These are phyloP conservation scores for Orbilia javanica DNA, from an alignment of 2,329 filamentous ascomycete species.

Conservation along the genomic window DNA sequence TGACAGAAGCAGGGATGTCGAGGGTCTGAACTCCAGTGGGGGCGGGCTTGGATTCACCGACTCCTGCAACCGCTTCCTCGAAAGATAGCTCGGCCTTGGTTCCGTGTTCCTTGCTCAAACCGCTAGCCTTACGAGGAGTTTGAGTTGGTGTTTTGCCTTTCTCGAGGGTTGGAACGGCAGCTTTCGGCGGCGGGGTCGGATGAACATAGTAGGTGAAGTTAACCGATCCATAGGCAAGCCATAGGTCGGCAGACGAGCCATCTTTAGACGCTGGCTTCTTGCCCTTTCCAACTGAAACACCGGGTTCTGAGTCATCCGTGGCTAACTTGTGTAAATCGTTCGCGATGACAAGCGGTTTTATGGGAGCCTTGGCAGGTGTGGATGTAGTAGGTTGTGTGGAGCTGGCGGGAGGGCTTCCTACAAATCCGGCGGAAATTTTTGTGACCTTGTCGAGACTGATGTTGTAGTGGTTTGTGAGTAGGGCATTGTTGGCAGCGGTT, in stretches of 20 bases:
- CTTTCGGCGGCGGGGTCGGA: conserved; percentile 62
- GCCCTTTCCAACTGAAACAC: conserved; percentile 63
- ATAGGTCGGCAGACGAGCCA: conserved; percentile 66
- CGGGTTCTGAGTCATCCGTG: conserved; percentile 68
- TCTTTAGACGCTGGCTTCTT: conserved; percentile 62
- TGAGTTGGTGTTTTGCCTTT: conserved; percentile 58
- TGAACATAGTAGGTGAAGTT: conserved; percentile 80
- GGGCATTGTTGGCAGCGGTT: conserved; percentile 76
- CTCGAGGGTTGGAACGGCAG: conserved; percentile 62
- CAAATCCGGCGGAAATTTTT: conserved; percentile 84
- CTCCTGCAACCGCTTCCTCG: conserved; percentile 66
- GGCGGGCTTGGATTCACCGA: conserved; percentile 68
- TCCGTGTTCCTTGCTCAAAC: conserved; percentile 61
- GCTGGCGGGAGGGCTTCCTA: conserved; percentile 70
- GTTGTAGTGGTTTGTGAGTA: conserved; percentile 87
- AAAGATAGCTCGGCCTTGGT: conserved; percentile 65
- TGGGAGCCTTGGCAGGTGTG: conserved; percentile 62
- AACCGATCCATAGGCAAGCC: conserved; percentile 84
- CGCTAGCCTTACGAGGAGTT: conserved; percentile 58
- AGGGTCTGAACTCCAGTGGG: conserved; percentile 71
- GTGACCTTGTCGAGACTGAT: conserved; percentile 84
- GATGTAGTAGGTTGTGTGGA: conserved; percentile 53
- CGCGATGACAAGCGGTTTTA: conserved; percentile 75
- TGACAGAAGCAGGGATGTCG: conserved; percentile 73
- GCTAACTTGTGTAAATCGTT: conserved; percentile 85